These are phyloP conservation scores for Tolypocladium paradoxum DNA, from an alignment of 2,329 filamentous ascomycete species.

Conservation along the genomic window DNA sequence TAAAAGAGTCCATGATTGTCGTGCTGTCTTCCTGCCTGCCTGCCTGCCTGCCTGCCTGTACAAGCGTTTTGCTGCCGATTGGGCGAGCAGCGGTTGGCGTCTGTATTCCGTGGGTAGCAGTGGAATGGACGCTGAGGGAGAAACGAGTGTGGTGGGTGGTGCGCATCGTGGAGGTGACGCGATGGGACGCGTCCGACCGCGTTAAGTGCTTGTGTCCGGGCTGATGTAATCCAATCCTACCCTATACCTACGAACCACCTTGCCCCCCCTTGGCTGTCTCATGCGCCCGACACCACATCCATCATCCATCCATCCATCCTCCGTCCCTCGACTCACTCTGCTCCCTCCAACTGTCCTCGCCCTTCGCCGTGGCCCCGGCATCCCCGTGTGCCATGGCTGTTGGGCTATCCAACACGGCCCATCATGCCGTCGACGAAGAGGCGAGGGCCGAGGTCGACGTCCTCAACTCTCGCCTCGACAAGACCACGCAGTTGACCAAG, in stretches of 20 bases:
- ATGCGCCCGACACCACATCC: too few species aligned
- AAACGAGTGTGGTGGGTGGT: neutral
- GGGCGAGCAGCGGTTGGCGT: neutral
- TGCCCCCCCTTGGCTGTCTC: too few species aligned
- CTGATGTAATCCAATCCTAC: neutral
- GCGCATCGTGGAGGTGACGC: slow-evolving; percentile 1
- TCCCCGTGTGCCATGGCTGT: slow-evolving; percentile 33
- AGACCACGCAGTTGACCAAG: slow-evolving; percentile 86
- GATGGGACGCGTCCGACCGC: slow-evolving; percentile 1
- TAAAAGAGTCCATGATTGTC: slow-evolving; percentile 55
- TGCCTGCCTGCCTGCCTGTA: neutral
- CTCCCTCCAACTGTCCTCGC: neutral
- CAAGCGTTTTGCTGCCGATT: neutral
- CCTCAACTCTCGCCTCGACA: slow-evolving; percentile 67
- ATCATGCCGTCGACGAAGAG: slow-evolving; percentile 51
- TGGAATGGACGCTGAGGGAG: neutral
- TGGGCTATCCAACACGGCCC: slow-evolving; percentile 32
- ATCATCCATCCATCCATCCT: neutral
- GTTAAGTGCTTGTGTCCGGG: slow-evolving; percentile 2
- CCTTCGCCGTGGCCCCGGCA: neutral
- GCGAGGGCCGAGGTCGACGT: slow-evolving; percentile 60
- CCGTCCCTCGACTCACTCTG: neutral
- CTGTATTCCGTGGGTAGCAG: neutral
- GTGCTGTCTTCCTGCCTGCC: neutral
- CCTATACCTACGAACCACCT: neutral